A percentile compares a stretch with the other conserved stretches of the same genome.
Evolutionary conservation across 1,284 basidiomycete genomes (phyloP).

Genomic region (Ceratorhiza oryzae-sativae): DNA sequence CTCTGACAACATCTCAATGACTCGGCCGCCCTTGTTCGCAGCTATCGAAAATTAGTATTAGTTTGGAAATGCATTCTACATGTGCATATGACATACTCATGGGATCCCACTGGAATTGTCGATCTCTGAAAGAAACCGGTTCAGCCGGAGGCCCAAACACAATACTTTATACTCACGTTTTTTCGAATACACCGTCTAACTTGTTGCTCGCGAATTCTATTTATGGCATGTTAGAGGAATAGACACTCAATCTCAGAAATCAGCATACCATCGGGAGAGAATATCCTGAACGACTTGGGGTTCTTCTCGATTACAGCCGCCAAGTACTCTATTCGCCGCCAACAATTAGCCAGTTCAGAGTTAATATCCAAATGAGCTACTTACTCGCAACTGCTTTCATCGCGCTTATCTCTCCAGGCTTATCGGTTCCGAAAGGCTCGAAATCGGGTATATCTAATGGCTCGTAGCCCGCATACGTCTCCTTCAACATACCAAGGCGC

Average conservation of each 20-base stretch:
- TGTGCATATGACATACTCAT: constrained; percentile 47
- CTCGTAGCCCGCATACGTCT: constrained; percentile 68
- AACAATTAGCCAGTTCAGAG: neutral
- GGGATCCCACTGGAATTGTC: constrained; percentile 86
- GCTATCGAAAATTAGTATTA: constrained; percentile 47
- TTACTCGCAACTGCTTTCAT: constrained; percentile 71
- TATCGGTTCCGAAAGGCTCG: constrained; percentile 61
- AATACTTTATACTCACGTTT: constrained; percentile 46
- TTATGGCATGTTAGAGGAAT: neutral
- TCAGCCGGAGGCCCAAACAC: neutral
- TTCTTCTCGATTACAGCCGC: constrained; percentile 61
- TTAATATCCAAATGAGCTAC: neutral
- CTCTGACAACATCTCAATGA: constrained; percentile 88
- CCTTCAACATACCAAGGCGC: constrained; percentile 62
- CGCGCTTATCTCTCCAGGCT: constrained; percentile 69
- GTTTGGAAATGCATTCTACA: neutral
- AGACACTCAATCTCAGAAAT: neutral
- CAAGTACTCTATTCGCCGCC: constrained; percentile 45
- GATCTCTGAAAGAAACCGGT: constrained; percentile 54
- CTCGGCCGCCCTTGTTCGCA: constrained; percentile 70
- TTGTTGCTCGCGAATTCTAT: constrained; percentile 85
- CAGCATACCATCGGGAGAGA: constrained; percentile 75
- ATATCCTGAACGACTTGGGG: constrained; percentile 79
- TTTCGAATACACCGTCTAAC: constrained; percentile 75
- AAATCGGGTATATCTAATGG: constrained; percentile 73